These are phyloP conservation scores for Inosperma sp. DNA, from an alignment of 768 basidiomycete genomes.

Conservation along the genomic window DNA sequence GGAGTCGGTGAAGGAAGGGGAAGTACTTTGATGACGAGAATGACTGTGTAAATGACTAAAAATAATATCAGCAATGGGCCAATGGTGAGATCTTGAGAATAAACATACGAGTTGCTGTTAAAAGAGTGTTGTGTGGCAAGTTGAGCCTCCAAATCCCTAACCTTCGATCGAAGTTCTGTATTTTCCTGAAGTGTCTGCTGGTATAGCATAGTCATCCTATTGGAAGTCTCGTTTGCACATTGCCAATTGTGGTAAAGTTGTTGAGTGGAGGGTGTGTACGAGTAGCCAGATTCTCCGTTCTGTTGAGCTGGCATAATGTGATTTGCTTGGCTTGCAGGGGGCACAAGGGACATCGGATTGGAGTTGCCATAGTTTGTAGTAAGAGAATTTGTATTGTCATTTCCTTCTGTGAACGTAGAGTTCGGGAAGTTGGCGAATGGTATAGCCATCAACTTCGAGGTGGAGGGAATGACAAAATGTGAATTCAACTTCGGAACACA, in stretches of 20 bases:
- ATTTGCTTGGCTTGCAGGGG: constrained; percentile 1
- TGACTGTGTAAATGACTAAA: neutral
- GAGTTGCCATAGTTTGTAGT: neutral
- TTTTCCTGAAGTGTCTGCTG: neutral
- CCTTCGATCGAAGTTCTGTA: constrained; percentile 5
- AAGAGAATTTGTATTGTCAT: neutral
- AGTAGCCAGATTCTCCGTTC: neutral
- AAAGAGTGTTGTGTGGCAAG: constrained; percentile 2
- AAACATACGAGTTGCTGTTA: neutral
- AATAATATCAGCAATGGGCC: neutral
- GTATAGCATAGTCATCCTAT: neutral
- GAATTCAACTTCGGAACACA: neutral
- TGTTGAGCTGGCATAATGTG: neutral
- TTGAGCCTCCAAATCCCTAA: constrained; percentile 1
- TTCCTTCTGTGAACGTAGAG: neutral
- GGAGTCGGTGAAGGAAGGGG: constrained; percentile 1
- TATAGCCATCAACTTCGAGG: neutral
- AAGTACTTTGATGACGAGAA: constrained; percentile 1
- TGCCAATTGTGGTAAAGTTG: constrained; percentile 4
- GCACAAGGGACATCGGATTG: neutral
- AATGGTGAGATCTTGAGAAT: neutral
- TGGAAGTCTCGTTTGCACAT: constrained; percentile 3
- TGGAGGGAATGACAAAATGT: neutral
- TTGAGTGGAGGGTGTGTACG: neutral
- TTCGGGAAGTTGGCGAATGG: neutral